Evolutionary conservation across 2,329 filamentous ascomycete species (phyloP), one percentile per base, ranked within the genome.

Genomic region (Penicillium sp.): DNA sequence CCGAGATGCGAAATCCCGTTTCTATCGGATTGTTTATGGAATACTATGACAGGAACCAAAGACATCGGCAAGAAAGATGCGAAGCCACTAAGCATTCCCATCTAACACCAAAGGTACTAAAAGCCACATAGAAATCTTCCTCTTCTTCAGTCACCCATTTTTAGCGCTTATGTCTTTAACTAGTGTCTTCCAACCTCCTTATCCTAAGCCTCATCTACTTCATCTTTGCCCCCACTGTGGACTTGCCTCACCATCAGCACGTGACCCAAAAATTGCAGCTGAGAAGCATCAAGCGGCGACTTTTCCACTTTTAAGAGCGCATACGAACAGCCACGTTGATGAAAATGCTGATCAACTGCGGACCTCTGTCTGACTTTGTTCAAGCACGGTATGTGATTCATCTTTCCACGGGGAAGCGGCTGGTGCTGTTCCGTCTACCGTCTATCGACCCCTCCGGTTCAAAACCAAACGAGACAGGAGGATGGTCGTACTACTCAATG

Each of bases 401-500:
- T 35, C 62, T 76, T 4, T 75, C 72, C 0, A 69, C 68, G 53
- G 70, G 68, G 44, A 76, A 75, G 59, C 72, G 73, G 29, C 60
- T 76, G 48, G 70, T 76, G 20, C 61, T 76, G 6, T 76, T 76
- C 50, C 73, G 73, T 32, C 53, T 76, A 33, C 72, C 73, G 7
- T 66, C 60, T 6, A 76, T 76, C 49, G 65, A 68, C 47, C 56
- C 57, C 20, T 56, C 64, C 7, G 57, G 53, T 33, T 47, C 54
- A 37, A 65, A 63, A 57, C 40, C 59, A 28, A 67, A 69, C 43
- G 66, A 72, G 44, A 66, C 61, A 6, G 51, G 71, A 61, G 72
- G 70, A 25, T 76, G 74, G 73, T 69, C 65, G 1, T 76, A 75
- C 51, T 76, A 72, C 56, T 71, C 73, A 27, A 76, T 76, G 74